Evolutionary conservation across 306 rosid species (phyloP), one percentile per base, ranked within the genome.

Genomic region (Vicia villosa): DNA sequence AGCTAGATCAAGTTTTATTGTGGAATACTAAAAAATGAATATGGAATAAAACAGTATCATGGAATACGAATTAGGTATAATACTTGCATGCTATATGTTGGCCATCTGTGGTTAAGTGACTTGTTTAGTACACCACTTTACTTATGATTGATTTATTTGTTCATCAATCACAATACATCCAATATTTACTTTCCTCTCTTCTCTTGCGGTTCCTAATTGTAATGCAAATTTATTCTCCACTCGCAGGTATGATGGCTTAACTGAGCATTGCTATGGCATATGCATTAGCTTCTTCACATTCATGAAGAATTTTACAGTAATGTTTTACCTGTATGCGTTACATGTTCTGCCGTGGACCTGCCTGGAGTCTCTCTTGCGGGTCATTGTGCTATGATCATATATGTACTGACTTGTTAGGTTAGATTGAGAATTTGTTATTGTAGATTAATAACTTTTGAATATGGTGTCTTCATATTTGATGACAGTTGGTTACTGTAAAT

Each of bases 401-500:
- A 43, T 73, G 74, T 69, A 70, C 74, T 74, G 72, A 52, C 66
- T 34, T 82, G 71, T 69, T 82, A 78, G 86, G 41, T 54, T 78
- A 82, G 72, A 71, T 74, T 49, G 64, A 46, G 76, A 62, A 47
- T 71, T 75, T 42, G 28, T 75, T 26, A 28, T 32, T 38, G 51
- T 75, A 61, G 78, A 61, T 70, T 70, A 5, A 11, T 21, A 59
- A 40, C 74, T 20, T 73, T 47, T 68, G 50, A n/a, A 15, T 57
- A 14, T 21, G 57, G 24, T 42, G 6, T 73, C 37, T 62, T 55
- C 21, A 19, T 51, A 59, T 70, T 59, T 59, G 21, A 21, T 59
- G 21, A 21, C 46, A 19, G 7, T 24, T 60, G 34, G 61, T 57
- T 72, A 11, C 70, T 82, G 80, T 82, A 82, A 64, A 82, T 77